Evolutionary conservation across 306 rosid species (phyloP).

Genomic region (Abrus pulchellus): DNA sequence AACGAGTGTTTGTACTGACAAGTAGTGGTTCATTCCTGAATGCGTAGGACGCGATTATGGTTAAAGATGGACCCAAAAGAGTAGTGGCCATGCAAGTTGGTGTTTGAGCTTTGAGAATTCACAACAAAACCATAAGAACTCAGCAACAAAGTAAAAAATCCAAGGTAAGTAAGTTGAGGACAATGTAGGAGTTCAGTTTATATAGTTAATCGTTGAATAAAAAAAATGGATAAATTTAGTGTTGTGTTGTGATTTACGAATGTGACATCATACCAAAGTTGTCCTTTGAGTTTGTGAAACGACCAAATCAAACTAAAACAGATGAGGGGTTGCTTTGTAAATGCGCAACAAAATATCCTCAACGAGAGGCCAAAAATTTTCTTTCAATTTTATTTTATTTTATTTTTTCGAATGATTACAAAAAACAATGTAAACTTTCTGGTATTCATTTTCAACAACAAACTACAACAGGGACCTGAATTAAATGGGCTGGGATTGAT

Average conservation of each 20-base stretch:
- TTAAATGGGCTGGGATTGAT: no score
- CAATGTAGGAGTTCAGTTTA: slow-evolving; percentile 26
- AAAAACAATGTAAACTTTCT: neutral
- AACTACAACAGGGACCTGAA: neutral
- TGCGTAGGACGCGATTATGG: slow-evolving; percentile 53
- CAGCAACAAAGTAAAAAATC: slow-evolving; percentile 35
- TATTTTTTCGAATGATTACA: neutral
- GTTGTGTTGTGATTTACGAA: slow-evolving; percentile 5
- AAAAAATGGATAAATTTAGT: slow-evolving; percentile 22
- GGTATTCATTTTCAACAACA: neutral
- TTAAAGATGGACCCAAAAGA: slow-evolving; percentile 53
- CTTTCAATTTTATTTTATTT: neutral
- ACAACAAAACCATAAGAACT: slow-evolving; percentile 20
- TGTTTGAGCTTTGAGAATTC: slow-evolving; percentile 8
- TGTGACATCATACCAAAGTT: slow-evolving; percentile 17
- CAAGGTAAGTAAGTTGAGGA: neutral
- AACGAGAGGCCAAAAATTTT: slow-evolving; percentile 45
- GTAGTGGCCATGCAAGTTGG: slow-evolving; percentile 66
- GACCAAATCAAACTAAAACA: slow-evolving; percentile 19
- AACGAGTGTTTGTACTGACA: slow-evolving; percentile 47
- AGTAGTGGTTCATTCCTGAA: slow-evolving; percentile 55
- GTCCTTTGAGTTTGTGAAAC: slow-evolving; percentile 25
- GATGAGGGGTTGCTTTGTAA: slow-evolving; percentile 18
- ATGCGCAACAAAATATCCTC: slow-evolving; percentile 37
- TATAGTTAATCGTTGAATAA: slow-evolving; percentile 47